Conservation (phyloP, 2,329 filamentous ascomycete species). For the Blastomyces emzantsi region DNA sequence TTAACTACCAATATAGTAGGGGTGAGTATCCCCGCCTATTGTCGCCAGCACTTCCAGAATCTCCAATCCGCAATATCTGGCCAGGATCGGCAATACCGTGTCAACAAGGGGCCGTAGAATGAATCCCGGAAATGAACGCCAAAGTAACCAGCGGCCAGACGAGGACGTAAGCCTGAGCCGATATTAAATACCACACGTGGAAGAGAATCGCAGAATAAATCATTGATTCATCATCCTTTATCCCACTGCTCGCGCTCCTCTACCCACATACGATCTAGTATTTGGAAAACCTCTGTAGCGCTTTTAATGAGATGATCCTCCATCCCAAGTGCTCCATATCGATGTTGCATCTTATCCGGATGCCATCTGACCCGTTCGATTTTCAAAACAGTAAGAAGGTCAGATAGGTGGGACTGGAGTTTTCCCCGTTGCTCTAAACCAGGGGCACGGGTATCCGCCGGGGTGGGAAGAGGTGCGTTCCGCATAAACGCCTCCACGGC, state of each 20-base stretch:
- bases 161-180: neutral
- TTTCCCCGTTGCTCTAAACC: neutral
- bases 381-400: slow-evolving; percentile 54
- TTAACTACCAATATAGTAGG: neutral
- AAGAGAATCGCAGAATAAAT: neutral
- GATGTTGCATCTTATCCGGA: slow-evolving; percentile 94
- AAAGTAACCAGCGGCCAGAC: too few relatives aligned
- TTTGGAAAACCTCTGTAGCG: slow-evolving; percentile 86
- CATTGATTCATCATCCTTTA: neutral
- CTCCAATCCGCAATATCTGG: too few relatives aligned
- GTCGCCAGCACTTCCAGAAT: too few relatives aligned
- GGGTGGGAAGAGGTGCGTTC: slow-evolving; percentile 36
- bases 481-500: slow-evolving; percentile 63
- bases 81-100: too few relatives aligned
- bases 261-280: slow-evolving; percentile 72
- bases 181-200: neutral
- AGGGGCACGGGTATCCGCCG: slow-evolving; percentile 1
- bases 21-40: neutral
- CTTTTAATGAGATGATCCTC: slow-evolving; percentile 63
- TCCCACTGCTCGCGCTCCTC: slow-evolving; percentile 42
- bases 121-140: too few relatives aligned
- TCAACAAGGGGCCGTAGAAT: too few relatives aligned
- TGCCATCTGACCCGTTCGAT: slow-evolving; percentile 89
- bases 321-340: slow-evolving; percentile 61
- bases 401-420: slow-evolving; percentile 13